A percentile compares a stretch with the other conserved stretches of the same genome.
phyloP scores from a whole-genome alignment of 2,329 filamentous ascomycete species.

The Dactylellina drechsleri region DNA sequence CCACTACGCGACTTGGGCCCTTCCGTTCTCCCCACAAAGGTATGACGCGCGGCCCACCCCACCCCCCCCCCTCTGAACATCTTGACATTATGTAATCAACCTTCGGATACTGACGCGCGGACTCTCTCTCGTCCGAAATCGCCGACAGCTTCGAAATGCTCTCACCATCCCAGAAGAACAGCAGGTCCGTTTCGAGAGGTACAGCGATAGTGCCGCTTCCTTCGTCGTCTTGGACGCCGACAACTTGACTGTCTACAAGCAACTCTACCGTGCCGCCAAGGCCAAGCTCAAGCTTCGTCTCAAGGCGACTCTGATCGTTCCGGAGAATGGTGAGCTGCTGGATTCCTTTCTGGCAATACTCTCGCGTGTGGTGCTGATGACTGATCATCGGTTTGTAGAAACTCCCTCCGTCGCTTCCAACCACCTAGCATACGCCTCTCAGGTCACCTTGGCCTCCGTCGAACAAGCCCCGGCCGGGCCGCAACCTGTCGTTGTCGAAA shows the following conservation, averaged over 20 bases:
- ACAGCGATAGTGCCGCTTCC: conserved; percentile 86
- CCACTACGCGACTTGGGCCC: conserved; percentile 84
- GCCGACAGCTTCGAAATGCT: conserved; percentile 73
- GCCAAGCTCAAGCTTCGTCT: conserved; percentile 97
- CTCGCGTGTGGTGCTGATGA: conserved; percentile 19
- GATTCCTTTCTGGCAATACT: conserved; percentile 23
- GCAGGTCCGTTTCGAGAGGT: conserved; percentile 82
- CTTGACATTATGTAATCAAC: conserved; percentile 36
- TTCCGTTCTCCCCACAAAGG: conserved; percentile 80
- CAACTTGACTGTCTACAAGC: conserved; percentile 90
- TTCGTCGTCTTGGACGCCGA: conserved; percentile 81
- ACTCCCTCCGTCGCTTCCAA: conserved; percentile 32
- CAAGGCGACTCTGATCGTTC: conserved; percentile 70
- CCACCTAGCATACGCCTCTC: conserved; percentile 41
- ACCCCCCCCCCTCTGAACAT: conserved; percentile 4
- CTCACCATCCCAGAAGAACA: conserved; percentile 73
- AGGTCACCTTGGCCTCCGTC: conserved; percentile 50
- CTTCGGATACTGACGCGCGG: conserved; percentile 17
- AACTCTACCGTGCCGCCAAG: conserved; percentile 94
- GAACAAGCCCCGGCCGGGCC: conserved; percentile 12
- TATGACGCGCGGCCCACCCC: conserved; percentile 63
- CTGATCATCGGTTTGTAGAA: conserved; percentile 36
- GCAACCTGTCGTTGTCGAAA: not conserved
- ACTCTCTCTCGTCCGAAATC: not conserved
- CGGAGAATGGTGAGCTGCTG: conserved; percentile 59